These are phyloP conservation scores for Verticillium dahliae DNA, from an alignment of 2,329 filamentous ascomycete species.

Conservation along the genomic window DNA sequence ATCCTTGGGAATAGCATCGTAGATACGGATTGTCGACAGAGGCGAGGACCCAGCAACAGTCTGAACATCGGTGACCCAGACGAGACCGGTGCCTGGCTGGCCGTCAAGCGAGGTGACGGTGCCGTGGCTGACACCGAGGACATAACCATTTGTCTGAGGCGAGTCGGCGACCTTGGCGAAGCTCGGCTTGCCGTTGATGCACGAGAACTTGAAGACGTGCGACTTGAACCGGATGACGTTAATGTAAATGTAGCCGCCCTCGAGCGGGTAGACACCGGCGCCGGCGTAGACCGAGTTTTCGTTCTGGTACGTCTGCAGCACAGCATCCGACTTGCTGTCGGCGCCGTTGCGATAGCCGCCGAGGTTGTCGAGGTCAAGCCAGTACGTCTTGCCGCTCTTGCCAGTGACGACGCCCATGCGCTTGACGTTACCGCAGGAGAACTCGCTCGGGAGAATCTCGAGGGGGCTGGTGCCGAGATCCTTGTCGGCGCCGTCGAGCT, in stretches of 20 bases:
- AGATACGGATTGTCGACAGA: slow-evolving; percentile 42
- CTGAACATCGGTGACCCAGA: slow-evolving; percentile 51
- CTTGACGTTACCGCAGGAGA: slow-evolving; percentile 34
- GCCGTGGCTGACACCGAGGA: slow-evolving; percentile 49
- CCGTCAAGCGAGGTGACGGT: slow-evolving; percentile 47
- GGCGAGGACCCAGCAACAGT: not conserved
- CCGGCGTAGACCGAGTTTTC: slow-evolving; percentile 38
- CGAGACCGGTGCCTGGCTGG: slow-evolving; percentile 44
- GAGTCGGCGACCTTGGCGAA: slow-evolving; percentile 47
- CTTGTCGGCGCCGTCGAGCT: slow-evolving; percentile 40
- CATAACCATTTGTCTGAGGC: slow-evolving; percentile 39
- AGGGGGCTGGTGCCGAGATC: slow-evolving; percentile 40
- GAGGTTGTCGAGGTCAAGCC: slow-evolving; percentile 30
- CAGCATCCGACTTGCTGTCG: slow-evolving; percentile 26
- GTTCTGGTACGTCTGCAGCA: slow-evolving; percentile 35
- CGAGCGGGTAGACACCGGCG: slow-evolving; percentile 37
- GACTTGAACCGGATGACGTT: slow-evolving; percentile 47
- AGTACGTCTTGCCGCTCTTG: slow-evolving; percentile 42
- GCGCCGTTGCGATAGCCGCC: slow-evolving; percentile 28
- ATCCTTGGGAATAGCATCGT: slow-evolving; percentile 41
- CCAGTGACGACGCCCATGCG: slow-evolving; percentile 41
- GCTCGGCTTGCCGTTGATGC: slow-evolving; percentile 39
- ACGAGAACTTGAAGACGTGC: slow-evolving; percentile 51
- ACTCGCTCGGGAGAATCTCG: slow-evolving; percentile 30
- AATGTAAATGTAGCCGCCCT: slow-evolving; percentile 41